Evolutionary conservation across 2,329 filamentous ascomycete genomes (phyloP).

Genomic region (Colletotrichum lini): DNA sequence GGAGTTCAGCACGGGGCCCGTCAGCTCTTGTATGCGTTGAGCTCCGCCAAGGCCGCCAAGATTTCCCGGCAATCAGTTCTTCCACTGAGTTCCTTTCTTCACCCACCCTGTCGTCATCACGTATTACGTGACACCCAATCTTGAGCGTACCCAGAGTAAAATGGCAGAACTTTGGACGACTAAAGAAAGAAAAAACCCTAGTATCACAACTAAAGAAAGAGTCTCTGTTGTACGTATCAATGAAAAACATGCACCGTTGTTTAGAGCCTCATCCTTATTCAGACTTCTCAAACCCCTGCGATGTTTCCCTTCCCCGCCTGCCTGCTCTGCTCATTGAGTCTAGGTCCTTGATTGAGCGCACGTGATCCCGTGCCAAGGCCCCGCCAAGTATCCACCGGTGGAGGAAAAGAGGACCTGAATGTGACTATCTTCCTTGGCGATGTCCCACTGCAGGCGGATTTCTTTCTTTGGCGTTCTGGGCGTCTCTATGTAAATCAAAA

Average conservation of each 20-base stretch:
- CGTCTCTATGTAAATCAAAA: too few relatives aligned
- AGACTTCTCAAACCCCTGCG: neutral
- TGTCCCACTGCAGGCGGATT: too few relatives aligned
- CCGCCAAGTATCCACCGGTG: too few relatives aligned
- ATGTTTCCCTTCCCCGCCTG: neutral
- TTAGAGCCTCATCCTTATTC: neutral
- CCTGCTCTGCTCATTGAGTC: too few relatives aligned
- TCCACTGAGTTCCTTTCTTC: neutral
- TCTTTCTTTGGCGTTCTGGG: too few relatives aligned
- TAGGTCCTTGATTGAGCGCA: too few relatives aligned
- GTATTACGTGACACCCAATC: neutral
- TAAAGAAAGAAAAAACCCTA: too few relatives aligned
- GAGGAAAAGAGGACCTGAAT: too few relatives aligned
- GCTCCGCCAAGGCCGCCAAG: neutral
- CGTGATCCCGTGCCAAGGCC: too few relatives aligned
- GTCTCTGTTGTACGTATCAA: neutral
- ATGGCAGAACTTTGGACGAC: too few relatives aligned
- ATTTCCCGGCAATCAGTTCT: neutral
- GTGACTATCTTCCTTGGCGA: too few relatives aligned
- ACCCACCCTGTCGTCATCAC: neutral
- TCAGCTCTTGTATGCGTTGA: neutral
- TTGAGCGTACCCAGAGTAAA: neutral
- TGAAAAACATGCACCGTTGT: neutral
- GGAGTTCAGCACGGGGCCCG: too few relatives aligned
- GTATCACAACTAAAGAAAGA: neutral